Conservation (phyloP, 1,139 yeast species). For the Nakaseomyces uthaithaninus region DNA sequence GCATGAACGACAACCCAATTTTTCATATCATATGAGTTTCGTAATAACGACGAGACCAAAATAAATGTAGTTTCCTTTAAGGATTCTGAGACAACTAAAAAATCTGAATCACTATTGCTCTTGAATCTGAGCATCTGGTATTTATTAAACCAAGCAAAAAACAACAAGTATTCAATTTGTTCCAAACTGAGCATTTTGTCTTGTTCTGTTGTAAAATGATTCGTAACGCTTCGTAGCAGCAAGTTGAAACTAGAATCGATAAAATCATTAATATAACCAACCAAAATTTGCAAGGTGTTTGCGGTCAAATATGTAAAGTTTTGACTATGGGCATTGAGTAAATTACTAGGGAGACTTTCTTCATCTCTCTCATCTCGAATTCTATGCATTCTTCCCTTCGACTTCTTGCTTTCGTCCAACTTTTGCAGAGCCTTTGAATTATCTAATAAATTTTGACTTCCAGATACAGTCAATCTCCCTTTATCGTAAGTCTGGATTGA, state of each 20-base stretch:
- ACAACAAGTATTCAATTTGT: slow-evolving; percentile 46
- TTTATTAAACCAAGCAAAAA: slow-evolving; percentile 65
- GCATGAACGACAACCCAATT: slow-evolving; percentile 60
- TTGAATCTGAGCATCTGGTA: slow-evolving; percentile 33
- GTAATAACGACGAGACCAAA: slow-evolving; percentile 48
- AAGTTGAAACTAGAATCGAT: slow-evolving; percentile 72
- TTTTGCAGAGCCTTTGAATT: slow-evolving; percentile 45
- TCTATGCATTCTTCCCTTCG: slow-evolving; percentile 45
- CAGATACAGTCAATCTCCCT: slow-evolving; percentile 61
- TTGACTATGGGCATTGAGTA: slow-evolving; percentile 26
- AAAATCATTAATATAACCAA: slow-evolving; percentile 48
- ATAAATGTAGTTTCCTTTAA: slow-evolving; percentile 60
- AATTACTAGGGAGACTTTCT: slow-evolving; percentile 32
- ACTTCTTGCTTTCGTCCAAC: slow-evolving; percentile 59
- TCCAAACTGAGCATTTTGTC: slow-evolving; percentile 33
- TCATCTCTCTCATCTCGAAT: slow-evolving; percentile 38
- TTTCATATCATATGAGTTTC: slow-evolving; percentile 43
- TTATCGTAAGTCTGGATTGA: slow-evolving; percentile 55
- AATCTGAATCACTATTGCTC: slow-evolving; percentile 12
- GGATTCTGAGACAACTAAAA: slow-evolving; percentile 49
- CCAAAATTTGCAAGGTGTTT: slow-evolving; percentile 34
- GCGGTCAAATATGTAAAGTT: slow-evolving; percentile 32
- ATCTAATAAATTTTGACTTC: slow-evolving; percentile 56
- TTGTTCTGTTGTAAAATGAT: slow-evolving; percentile 40
- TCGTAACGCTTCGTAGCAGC: slow-evolving; percentile 46